Conservation (phyloP, 2,329 filamentous ascomycete genomes). For the Didymella glomerata region DNA sequence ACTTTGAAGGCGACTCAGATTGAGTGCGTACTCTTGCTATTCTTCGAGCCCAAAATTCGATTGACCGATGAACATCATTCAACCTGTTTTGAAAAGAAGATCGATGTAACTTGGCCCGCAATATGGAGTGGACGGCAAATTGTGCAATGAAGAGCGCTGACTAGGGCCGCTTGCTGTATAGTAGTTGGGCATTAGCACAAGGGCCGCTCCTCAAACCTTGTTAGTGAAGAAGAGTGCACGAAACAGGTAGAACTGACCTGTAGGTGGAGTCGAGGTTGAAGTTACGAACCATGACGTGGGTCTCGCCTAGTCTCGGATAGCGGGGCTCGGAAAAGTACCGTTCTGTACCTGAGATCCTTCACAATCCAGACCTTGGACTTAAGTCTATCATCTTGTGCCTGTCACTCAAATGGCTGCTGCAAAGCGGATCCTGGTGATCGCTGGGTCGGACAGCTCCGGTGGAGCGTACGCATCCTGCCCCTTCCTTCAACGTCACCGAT, state of each 20-base stretch:
- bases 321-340: slow-evolving; percentile 30
- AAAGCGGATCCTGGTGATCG: slow-evolving; percentile 77
- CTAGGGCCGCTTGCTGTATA: neutral
- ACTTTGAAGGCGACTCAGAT: slow-evolving; percentile 57
- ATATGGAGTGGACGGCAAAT: neutral
- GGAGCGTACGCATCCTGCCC: slow-evolving; percentile 71
- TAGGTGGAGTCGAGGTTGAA: neutral
- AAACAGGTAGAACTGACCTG: neutral
- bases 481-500: slow-evolving; percentile 24
- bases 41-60: neutral
- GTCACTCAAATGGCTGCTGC: slow-evolving; percentile 34
- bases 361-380: slow-evolving; percentile 14
- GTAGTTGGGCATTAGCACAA: neutral
- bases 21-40: slow-evolving; percentile 27
- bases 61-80: neutral
- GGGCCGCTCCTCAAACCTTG: neutral
- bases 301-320: slow-evolving; percentile 38
- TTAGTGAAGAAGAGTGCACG: neutral
- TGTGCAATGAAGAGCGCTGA: neutral
- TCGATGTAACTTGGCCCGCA: neutral
- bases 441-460: slow-evolving; percentile 89
- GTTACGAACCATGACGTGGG: slow-evolving; percentile 31
- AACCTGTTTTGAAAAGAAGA: neutral
- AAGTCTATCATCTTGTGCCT: neutral
- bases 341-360: slow-evolving; percentile 20